These are phyloP conservation scores for Dactylonectria macrodidyma DNA, from an alignment of 2,329 filamentous ascomycete species.

Conservation along the genomic window DNA sequence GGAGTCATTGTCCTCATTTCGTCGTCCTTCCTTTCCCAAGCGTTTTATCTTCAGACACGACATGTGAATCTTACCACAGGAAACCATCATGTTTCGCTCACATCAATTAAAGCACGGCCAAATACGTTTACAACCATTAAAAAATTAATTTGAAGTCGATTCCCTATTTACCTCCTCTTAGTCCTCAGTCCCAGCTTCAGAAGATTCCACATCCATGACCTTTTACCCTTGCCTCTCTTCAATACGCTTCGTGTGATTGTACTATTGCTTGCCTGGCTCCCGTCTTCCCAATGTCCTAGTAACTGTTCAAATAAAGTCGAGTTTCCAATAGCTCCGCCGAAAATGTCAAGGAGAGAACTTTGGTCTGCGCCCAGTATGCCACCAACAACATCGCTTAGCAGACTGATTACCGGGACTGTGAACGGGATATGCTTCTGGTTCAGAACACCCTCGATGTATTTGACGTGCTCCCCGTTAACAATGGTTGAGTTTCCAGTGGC, in stretches of 20 bases:
- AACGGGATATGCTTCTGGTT: constrained; percentile 55
- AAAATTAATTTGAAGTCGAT: too few species aligned
- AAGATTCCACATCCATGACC: neutral
- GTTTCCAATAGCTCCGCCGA: constrained; percentile 58
- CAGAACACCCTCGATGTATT: constrained; percentile 61
- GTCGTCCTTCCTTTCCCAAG: too few species aligned
- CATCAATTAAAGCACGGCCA: too few species aligned
- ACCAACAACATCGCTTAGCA: constrained; percentile 56
- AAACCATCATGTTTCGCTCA: too few species aligned
- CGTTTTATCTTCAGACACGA: too few species aligned
- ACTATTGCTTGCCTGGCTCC: neutral
- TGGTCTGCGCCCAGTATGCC: constrained; percentile 52
- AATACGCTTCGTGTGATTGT: neutral
- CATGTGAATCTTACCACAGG: too few species aligned
- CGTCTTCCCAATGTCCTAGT: constrained; percentile 53
- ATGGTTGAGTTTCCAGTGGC: constrained; percentile 59
- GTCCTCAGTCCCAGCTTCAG: neutral
- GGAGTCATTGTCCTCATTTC: too few species aligned
- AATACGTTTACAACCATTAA: too few species aligned
- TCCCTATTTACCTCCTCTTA: neutral
- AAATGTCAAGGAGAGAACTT: constrained; percentile 50
- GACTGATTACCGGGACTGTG: constrained; percentile 55
- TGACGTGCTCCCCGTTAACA: constrained; percentile 59
- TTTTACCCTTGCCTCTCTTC: neutral
- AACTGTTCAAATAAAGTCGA: constrained; percentile 56